Percentiles rank a stretch among this genome's conserved stretches.
phyloP scores from a whole-genome alignment of 352 stramenopile species.

The Phytophthora kernoviae region DNA sequence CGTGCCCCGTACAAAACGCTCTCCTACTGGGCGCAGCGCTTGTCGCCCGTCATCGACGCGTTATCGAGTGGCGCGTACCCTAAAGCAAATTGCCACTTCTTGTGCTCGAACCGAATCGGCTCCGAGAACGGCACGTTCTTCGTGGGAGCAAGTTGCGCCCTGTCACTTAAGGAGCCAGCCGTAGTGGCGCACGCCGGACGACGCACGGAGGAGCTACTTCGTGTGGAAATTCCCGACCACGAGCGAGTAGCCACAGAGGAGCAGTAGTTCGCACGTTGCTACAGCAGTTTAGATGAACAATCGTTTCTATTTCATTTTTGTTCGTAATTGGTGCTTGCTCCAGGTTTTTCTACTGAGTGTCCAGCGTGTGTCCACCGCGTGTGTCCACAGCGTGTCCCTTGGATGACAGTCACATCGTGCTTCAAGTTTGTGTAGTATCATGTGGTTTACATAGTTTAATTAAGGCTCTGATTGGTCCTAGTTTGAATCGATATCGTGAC shows the following conservation, averaged over 20 bases:
- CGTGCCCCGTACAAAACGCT: conserved; percentile 51
- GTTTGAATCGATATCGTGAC: too few species aligned
- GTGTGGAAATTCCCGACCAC: conserved; percentile 48
- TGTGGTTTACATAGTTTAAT: too few species aligned
- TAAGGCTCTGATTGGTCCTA: too few species aligned
- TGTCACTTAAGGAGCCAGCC: conserved; percentile 64
- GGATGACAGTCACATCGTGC: too few species aligned
- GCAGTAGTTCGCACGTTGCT: neutral
- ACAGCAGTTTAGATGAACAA: too few species aligned
- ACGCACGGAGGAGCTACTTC: conserved; percentile 61
- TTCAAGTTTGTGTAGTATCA: too few species aligned
- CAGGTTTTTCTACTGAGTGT: too few species aligned
- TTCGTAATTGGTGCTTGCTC: too few species aligned
- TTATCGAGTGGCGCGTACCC: conserved; percentile 39
- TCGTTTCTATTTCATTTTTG: too few species aligned
- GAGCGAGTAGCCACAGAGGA: neutral
- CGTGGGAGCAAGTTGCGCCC: conserved; percentile 74
- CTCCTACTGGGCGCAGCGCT: conserved; percentile 75
- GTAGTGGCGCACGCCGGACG: conserved; percentile 56
- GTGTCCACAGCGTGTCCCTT: too few species aligned
- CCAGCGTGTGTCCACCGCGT: too few species aligned
- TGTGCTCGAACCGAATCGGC: conserved; percentile 82
- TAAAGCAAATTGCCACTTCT: conserved; percentile 68
- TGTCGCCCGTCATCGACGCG: conserved; percentile 60
- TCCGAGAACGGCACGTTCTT: conserved; percentile 83